Base-by-base conservation (phyloP, 2,329 filamentous ascomycete species). In the Trichophyton rubrum region DNA sequence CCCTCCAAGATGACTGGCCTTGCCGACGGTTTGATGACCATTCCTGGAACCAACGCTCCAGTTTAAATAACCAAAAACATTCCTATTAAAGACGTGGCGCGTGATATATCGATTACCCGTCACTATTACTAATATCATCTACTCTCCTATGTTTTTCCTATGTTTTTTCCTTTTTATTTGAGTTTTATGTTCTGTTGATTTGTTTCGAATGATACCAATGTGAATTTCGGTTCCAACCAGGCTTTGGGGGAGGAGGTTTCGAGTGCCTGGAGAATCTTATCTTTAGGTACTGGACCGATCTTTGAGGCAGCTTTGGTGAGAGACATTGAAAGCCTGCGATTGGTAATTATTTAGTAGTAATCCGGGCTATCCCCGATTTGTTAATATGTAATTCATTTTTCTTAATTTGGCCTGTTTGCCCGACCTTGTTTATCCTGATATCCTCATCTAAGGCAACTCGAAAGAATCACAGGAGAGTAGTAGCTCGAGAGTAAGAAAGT, bases 21-120 rank as follows among this genome's bases (percentile, higher is more conserved):
- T 15, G 55, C 55, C 20, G 55, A 57, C 13, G 55, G 55, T 11
- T 22, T 57, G 17, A 30, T 40, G 40, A 57, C 55, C 11, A 57
- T 57, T 41, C 55, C 55, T 11, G 55, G 55, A 57, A 57, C 55
- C 15, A 57, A 35, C 40, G 55, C 55, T 9, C 55, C 55, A 13
- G 40, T 57, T 30, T 57, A 24, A 57, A 41, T 11, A n/a, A 38
- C 33, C 2, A 9, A 11, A 9, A 1, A 11, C 33, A 38, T 3
- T 38, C 33, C 11, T 38, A 11, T 38, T 9, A 6, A 30, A 38
- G 33, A 38, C 9, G 33, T 9, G 33, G 33, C 33, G 9, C 11
- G 33, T 38, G 11, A 38, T 38, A 13, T 38, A 13, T 13, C 11
- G 8, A 38, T 3, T 38, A 13, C 11, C 33, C 33, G 33, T 38